Base-by-base conservation (phyloP, 129 eudicot genomes). In the Escallonia herrerae region DNA sequence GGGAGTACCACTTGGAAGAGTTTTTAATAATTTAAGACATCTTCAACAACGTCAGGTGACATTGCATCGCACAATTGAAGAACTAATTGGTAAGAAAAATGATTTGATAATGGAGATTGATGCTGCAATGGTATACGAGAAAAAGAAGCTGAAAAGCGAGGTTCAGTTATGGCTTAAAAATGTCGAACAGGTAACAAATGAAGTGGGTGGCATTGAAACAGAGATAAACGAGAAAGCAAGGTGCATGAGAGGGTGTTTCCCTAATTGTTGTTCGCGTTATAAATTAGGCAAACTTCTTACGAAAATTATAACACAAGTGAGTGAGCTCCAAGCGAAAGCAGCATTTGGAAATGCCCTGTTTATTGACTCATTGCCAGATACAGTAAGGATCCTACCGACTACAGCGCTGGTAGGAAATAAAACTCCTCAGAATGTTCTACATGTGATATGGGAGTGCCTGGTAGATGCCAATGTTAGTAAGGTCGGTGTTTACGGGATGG, bases 401-500 rank as follows among this genome's bases (percentile, higher is more conserved):
- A 43, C 73, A 38, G 77, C 71, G 60, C 52, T 77, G 22, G 48
- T 77, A 37, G 64, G 73, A 52, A 62, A 66, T 45, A 60, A 55
- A 71, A 77, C 77, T 51, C 56, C 62, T 37, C 58, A 76, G 52
- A 68, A 50, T 55, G 73, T 65, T 65, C 67, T 72, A 33, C 42
- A 76, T 37, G 50, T 45, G 62, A 76, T 81, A 15, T 76, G 82
- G 82, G 63, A 76, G 49, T 40, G 58, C 43, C 15, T 80, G 72
- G 33, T 56, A 2, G 79, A 58, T 60, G 68, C 5, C 5, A 66
- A 38, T 64, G 64, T 69, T 22, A 65, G 62, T 43, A 66, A 46
- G 63, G 49, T 78, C 41, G 82, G 83, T 63, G 69, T 82, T 66
- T 54, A 74, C 67, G 87, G 87, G 42, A 78, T 82, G 63, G 83